Evolutionary conservation across 345 rosid genomes (phyloP), one percentile per base, ranked within the genome.

Genomic region (Boechera divaricarpa): DNA sequence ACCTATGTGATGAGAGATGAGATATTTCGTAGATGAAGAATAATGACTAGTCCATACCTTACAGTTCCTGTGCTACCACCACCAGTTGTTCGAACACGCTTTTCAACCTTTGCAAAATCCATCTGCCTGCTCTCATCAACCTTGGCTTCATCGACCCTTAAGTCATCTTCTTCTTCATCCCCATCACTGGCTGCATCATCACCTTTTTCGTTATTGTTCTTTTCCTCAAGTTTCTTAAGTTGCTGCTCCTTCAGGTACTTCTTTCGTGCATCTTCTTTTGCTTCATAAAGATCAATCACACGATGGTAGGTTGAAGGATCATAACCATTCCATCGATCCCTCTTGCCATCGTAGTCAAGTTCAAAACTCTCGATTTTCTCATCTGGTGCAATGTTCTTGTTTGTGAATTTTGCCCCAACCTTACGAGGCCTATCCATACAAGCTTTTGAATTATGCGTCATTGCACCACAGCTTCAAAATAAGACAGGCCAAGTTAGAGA

Each of bases 21-120:
- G 11, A 48, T 48, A 41, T 9, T 6, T 65, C 2, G 31, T 15
- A 75, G 36, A 38, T 26, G 53, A 21, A 56, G 18, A 47, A 6
- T 31, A 38, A 42, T 2, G 26, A 53, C n/a, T 54, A 56, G 53
- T 45, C 59, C 75, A 67, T 74, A 88, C 97, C 92, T 88, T 12
- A 94, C 99, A 53, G 99, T 94, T 87, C 98, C 99, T 6, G 97
- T 94, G 82, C 97, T 94, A 54, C 98, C 98, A 82, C 98, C 97
- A 66, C 99, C 97, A 1, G 98, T 88, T 33, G 97, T 92, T 21
- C 98, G 87, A 31, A 94, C 99, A 85, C 98, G 94, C 84, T 94
- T 94, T 81, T 94, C 98, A 55, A 94, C 98, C 82, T 89, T 92
- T 13, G 98, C 94, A 72, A 94, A 92, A 77, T 94, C 98, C 97